Evolutionary conservation across 164 flowering plant genomes (phyloP), one percentile per base, ranked within the genome.

Genomic region (Taxillus chinensis): DNA sequence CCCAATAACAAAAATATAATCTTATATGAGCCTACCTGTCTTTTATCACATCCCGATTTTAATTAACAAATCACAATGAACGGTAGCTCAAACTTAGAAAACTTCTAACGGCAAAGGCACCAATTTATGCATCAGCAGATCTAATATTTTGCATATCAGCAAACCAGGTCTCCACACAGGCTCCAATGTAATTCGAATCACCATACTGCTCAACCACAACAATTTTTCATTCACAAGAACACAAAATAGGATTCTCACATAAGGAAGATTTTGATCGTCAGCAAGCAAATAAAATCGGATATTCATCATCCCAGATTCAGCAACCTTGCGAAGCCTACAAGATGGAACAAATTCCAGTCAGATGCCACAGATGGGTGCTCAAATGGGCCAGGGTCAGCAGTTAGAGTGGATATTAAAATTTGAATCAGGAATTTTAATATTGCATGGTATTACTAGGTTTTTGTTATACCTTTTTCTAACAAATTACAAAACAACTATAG

Each of bases 291-390:
- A 86, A 74, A 71, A 43, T 65, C 59, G 85, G 82, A 45, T 63
- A 70, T 68, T 76, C 90, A 52, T 70, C 85, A 46, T 68, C 86
- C 7, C 90, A 79, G 46, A 63, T 67, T 63, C 86, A 74, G n/a
- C 85, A 80, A 50, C 40, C 57, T 67, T 78, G 76, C 13, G 74
- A 59, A 77, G 70, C 59, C 48, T 64, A 38, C 66, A 79, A 12
- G 41, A 70, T 67, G 82, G 75, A 62, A 59, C 59, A n/a, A 79
- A 72, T 62, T 64, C 86, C 17, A 58, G 51, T 56, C 86, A 76
- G 46, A 59, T 62, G 67, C 71, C 77, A 51, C 79, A 71, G 40
- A 66, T 70, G 45, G 76, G 74, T 64, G 64, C 39, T 59, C 82
- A 75, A 38, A 17, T 76, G 1, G 71, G 74, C 59, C 85, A 75